Evolutionary conservation across 129 eudicot genomes (phyloP).

Genomic region (Lactuca saligna): DNA sequence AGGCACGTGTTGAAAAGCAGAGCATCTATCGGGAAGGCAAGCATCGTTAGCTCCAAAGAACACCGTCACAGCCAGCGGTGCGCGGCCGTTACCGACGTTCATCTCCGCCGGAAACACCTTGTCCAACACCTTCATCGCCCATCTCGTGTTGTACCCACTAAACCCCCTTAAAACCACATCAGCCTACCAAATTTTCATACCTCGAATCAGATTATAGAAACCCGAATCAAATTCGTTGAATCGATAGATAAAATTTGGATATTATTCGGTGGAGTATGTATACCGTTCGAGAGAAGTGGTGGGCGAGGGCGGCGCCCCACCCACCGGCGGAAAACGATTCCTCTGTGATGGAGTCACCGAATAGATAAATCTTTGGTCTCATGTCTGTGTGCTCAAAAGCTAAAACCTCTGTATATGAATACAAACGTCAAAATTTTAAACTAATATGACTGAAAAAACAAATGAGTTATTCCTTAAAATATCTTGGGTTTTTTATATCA

Average conservation of each 20-base stretch:
- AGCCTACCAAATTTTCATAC: slow-evolving; percentile 30
- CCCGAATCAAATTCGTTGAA: background rate
- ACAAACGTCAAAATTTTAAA: background rate
- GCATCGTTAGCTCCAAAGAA: slow-evolving; percentile 89
- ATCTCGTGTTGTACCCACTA: slow-evolving; percentile 79
- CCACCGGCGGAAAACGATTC: slow-evolving; percentile 51
- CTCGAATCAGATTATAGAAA: background rate
- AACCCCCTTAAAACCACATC: slow-evolving; percentile 83
- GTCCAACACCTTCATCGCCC: slow-evolving; percentile 61
- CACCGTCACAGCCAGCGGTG: slow-evolving; percentile 62
- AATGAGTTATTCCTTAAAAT: too few relatives aligned
- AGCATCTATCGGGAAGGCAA: slow-evolving; percentile 50
- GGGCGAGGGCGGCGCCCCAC: slow-evolving; percentile 74
- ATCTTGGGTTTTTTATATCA: too few relatives aligned
- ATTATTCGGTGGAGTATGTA: background rate
- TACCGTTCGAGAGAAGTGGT: slow-evolving; percentile 67
- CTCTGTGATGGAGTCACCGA: slow-evolving; percentile 87
- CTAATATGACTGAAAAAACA: too few relatives aligned
- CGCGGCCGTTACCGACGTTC: slow-evolving; percentile 30
- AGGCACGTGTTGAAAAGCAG: slow-evolving; percentile 67
- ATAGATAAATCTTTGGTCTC: slow-evolving; percentile 70
- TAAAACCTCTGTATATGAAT: background rate
- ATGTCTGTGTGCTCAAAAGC: slow-evolving; percentile 22
- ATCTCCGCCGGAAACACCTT: slow-evolving; percentile 50
- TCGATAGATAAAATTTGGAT: background rate